Base-by-base conservation (phyloP, 345 rosid genomes). In the Eucalyptus coolabah region DNA sequence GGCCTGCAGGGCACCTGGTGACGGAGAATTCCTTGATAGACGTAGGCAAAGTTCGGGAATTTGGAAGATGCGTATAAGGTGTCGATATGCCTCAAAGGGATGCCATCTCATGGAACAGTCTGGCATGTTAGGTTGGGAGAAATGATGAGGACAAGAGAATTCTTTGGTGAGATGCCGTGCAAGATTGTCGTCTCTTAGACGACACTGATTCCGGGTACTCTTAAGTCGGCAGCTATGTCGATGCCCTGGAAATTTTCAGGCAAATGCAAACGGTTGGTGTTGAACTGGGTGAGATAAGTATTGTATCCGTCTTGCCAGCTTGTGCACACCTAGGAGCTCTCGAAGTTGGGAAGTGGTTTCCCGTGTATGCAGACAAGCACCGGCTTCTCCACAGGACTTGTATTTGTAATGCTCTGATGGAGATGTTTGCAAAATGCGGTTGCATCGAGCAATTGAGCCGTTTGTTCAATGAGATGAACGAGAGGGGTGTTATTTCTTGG, bases 401-500 rank as follows among this genome's bases (percentile, higher is more conserved):
- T 89, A 90, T 94, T 72, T 91, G 93, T 44, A 94, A 93, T 89
- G 94, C 95, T 44, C 90, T 94, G 24, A 89, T 94, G 8, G 95
- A 94, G 89, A 95, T 94, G 95, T 96, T 95, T 30, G 94, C 94
- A 6, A 96, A 94, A 90, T 94, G 95, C 28, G 96, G 98, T 50
- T 59, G 91, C 92, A 94, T 94, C 47, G 54, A 88, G 47, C 90
- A 93, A 80, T 95, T 97, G 17, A 72, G 88, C 16, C 86, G 89
- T 42, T 26, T 93, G 90, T 96, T 95, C 37, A 65, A 92, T 24
- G 91, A 87, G 14, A 93, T 94, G 93, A 54, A 86, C 3, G 56
- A 87, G 63, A 94, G 88, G 81, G 94, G 94, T 90, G 92, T 95
- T 8, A 93, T 95, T 60, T 93, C 97, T 4, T 96, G 96, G 96